These are phyloP conservation scores for Podospora comata DNA, from an alignment of 495 filamentous ascomycete species.

Conservation along the genomic window DNA sequence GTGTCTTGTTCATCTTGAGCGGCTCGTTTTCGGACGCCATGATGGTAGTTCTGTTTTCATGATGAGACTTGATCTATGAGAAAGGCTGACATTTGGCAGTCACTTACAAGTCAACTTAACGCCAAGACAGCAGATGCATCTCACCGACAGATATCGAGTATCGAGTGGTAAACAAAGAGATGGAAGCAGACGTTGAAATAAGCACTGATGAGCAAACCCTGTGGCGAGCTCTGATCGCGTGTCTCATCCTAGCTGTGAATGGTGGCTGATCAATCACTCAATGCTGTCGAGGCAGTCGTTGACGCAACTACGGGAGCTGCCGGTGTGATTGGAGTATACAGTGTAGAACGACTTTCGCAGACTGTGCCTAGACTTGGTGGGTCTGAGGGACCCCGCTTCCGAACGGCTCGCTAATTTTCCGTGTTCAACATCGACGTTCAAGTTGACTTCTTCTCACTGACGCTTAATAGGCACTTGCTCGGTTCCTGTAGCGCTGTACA, in stretches of 20 bases:
- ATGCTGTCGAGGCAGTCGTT: background rate
- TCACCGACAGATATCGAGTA: background rate
- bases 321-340: background rate
- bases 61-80: background rate
- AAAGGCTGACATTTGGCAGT: background rate
- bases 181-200: background rate
- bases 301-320: conserved; percentile 16
- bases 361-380: background rate
- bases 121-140: background rate
- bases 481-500: too few species aligned
- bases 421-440: background rate
- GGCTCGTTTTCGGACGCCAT: conserved; percentile 61
- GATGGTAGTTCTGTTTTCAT: conserved; percentile 1
- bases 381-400: background rate
- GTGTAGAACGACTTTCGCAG: background rate
- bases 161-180: background rate
- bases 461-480: too few species aligned
- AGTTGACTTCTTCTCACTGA: too few species aligned
- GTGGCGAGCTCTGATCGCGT: background rate
- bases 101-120: background rate
- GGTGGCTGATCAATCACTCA: background rate
- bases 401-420: background rate
- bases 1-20: conserved; percentile 56
- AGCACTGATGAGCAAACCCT: background rate
- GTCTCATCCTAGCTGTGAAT: background rate